Conservation (phyloP, 202 grass and related monocot species). For the Elaeis oleifera region DNA sequence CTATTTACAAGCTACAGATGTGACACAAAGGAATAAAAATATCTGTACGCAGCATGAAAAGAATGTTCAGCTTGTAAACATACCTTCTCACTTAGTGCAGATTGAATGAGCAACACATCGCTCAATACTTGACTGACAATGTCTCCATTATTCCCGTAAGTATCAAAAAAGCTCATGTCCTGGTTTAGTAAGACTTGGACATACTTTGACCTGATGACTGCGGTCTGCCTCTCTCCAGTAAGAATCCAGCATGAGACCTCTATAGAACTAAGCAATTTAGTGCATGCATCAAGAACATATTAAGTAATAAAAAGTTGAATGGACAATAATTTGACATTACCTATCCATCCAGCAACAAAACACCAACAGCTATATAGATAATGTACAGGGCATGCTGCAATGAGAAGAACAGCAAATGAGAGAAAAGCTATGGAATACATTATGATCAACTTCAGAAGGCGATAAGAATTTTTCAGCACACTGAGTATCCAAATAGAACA, state of each 20-base stretch:
- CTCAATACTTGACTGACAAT: conserved; percentile 99
- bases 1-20: too few relatives aligned
- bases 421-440: too few relatives aligned
- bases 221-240: conserved; percentile 91
- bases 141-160: conserved; percentile 96
- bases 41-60: background rate
- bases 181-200: conserved; percentile 97
- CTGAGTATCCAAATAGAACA: too few relatives aligned
- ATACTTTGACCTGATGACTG: conserved; percentile 96
- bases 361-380: conserved; percentile 83
- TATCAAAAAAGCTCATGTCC: conserved; percentile 99
- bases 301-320: conserved; percentile 5
- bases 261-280: conserved; percentile 26
- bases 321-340: conserved; percentile 31
- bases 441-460: too few relatives aligned
- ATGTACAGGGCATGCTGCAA: conserved; percentile 91
- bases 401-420: conserved; percentile 7
- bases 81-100: conserved; percentile 96
- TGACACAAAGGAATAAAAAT: background rate
- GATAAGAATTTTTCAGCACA: too few relatives aligned
- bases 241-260: conserved; percentile 99
- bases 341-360: conserved; percentile 92
- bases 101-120: conserved; percentile 96
- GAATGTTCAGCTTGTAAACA: conserved; percentile 17
- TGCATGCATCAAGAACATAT: background rate